These are phyloP conservation scores for Saccharomycopsis schoenii DNA, from an alignment of 805 yeast species.

Conservation along the genomic window DNA sequence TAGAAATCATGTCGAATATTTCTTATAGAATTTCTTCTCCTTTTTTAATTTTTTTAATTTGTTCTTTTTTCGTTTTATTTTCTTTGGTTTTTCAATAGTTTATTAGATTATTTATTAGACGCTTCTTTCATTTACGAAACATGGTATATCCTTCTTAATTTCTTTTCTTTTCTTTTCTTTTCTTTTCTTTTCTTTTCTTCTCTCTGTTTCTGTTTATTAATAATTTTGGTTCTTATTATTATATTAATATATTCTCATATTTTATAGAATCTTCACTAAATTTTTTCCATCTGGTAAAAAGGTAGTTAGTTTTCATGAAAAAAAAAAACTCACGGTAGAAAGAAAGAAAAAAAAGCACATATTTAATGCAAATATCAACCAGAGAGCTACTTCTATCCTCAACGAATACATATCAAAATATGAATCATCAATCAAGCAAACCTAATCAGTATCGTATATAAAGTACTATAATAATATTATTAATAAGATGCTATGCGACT, in stretches of 20 bases:
- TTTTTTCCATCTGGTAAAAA: too few species aligned
- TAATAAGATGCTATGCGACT: constrained; percentile 44
- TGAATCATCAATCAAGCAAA: not conserved
- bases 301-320: not conserved
- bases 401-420: too few species aligned
- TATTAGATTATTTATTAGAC: not conserved
- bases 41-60: not conserved
- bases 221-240: not conserved
- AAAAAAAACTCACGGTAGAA: not conserved
- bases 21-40: constrained; percentile 23
- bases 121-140: not conserved
- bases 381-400: too few species aligned
- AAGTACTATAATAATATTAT: not conserved
- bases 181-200: too few species aligned
- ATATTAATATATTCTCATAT: not conserved
- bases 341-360: not conserved
- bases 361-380: too few species aligned
- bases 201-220: not conserved
- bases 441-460: too few species aligned
- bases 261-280: not conserved
- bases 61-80: not conserved
- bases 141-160: not conserved
- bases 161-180: too few species aligned
- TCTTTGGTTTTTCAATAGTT: not conserved
- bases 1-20: constrained; percentile 28